These are phyloP conservation scores for Scedosporium minutisporum DNA, from an alignment of 2,329 filamentous ascomycete species.

Conservation along the genomic window DNA sequence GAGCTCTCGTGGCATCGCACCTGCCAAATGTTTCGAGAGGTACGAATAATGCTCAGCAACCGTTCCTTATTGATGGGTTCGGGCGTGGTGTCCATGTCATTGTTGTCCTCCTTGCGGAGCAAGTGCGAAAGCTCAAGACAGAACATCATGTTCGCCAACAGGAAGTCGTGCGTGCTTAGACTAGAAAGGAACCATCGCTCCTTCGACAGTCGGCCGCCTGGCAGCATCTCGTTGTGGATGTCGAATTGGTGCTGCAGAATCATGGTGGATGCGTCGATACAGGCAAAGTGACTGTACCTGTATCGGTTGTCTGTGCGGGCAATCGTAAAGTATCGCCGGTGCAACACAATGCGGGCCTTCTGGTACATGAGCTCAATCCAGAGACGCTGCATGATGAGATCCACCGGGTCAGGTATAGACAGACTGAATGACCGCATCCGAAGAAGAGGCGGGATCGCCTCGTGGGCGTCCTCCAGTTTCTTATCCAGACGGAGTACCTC, in stretches of 20 bases:
- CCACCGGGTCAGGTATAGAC: slow-evolving; percentile 31
- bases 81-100: slow-evolving; percentile 3
- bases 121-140: slow-evolving; percentile 24
- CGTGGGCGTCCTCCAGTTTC: slow-evolving; percentile 27
- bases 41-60: slow-evolving; percentile 17
- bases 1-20: slow-evolving; percentile 13
- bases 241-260: slow-evolving; percentile 32
- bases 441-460: slow-evolving; percentile 28
- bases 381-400: slow-evolving; percentile 37
- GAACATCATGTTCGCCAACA: slow-evolving; percentile 36
- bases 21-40: slow-evolving; percentile 19
- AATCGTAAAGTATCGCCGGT: slow-evolving; percentile 24
- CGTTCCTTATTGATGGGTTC: slow-evolving; percentile 14
- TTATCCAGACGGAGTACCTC: slow-evolving; percentile 25
- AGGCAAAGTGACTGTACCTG: slow-evolving; percentile 28
- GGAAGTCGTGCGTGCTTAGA: slow-evolving; percentile 33
- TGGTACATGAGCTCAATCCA: slow-evolving; percentile 39
- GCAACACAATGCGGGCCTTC: slow-evolving; percentile 39
- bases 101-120: slow-evolving; percentile 5
- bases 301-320: slow-evolving; percentile 25
- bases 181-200: slow-evolving; percentile 33
- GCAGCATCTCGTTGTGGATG: slow-evolving; percentile 28
- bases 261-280: slow-evolving; percentile 32
- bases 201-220: slow-evolving; percentile 26
- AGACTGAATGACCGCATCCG: slow-evolving; percentile 31